Conservation (phyloP, 768 basidiomycete genomes). For the Cyathus striatus region DNA sequence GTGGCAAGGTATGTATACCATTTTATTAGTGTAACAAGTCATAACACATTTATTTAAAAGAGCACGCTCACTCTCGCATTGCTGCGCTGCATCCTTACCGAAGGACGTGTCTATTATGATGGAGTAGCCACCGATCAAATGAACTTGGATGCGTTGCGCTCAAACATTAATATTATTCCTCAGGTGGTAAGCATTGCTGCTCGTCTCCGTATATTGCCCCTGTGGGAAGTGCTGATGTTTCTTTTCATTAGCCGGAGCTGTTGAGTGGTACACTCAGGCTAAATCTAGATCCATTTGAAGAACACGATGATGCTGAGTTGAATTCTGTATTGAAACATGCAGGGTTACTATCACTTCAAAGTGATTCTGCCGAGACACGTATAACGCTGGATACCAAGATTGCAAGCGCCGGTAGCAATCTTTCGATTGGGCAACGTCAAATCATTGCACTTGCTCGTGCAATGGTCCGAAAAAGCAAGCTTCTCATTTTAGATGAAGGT, state of each 20-base stretch:
- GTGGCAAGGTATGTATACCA: constrained; percentile 23
- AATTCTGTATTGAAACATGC: constrained; percentile 28
- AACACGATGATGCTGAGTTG: constrained; percentile 37
- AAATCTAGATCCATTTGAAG: constrained; percentile 55
- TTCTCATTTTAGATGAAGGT: constrained; percentile 59
- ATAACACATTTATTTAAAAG: constrained; percentile 9
- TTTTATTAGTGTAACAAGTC: neutral
- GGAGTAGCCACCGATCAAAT: constrained; percentile 37
- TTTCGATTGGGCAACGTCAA: constrained; percentile 68
- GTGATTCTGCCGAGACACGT: constrained; percentile 40
- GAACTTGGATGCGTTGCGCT: constrained; percentile 47
- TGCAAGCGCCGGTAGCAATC: constrained; percentile 50
- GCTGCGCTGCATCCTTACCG: constrained; percentile 48
- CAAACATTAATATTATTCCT: constrained; percentile 52
- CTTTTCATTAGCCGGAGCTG: constrained; percentile 27
- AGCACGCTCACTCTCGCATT: constrained; percentile 49
- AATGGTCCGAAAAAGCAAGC: constrained; percentile 45
- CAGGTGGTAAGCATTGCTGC: constrained; percentile 22
- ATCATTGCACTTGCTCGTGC: constrained; percentile 58
- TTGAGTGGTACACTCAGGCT: constrained; percentile 44
- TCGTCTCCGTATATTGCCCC: neutral
- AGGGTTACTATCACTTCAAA: constrained; percentile 24
- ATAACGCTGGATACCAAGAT: constrained; percentile 38
- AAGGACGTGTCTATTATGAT: constrained; percentile 48
- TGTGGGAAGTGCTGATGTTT: neutral